These are phyloP conservation scores for Populus tomentosa DNA, from an alignment of 441 rosid species.

Conservation along the genomic window DNA sequence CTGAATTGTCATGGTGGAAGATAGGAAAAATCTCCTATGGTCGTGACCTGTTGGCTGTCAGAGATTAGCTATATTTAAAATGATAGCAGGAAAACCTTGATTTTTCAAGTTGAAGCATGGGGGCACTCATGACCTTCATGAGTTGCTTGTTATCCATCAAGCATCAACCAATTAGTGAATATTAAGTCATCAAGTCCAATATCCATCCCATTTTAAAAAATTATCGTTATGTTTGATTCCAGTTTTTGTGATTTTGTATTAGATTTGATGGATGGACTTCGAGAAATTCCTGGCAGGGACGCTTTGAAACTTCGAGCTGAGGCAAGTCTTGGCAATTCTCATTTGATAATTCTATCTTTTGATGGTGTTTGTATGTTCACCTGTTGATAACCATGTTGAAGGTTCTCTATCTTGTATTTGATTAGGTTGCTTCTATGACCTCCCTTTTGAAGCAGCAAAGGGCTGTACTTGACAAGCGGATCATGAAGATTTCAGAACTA, in stretches of 20 bases:
- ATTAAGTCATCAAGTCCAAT: neutral
- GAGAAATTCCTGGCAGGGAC: slow-evolving; percentile 84
- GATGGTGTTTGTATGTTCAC: neutral
- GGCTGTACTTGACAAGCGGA: slow-evolving; percentile 52
- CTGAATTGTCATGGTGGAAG: neutral
- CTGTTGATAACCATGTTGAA: neutral
- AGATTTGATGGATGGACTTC: slow-evolving; percentile 87
- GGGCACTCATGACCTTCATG: neutral
- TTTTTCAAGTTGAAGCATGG: neutral
- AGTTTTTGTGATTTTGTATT: neutral
- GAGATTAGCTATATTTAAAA: neutral
- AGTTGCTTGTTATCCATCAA: neutral
- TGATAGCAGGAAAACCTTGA: neutral
- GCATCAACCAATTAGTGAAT: neutral
- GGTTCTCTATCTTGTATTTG: slow-evolving; percentile 5
- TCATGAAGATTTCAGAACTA: slow-evolving; percentile 71
- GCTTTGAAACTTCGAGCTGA: slow-evolving; percentile 93
- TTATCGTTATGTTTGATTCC: neutral
- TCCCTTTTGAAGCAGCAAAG: slow-evolving; percentile 60
- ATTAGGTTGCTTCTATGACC: slow-evolving; percentile 79
- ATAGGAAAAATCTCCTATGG: neutral
- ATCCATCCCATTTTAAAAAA: neutral
- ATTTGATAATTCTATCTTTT: neutral
- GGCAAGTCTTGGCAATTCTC: slow-evolving; percentile 30
- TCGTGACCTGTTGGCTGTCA: neutral